Percentiles rank a stretch among this genome's conserved stretches.
phyloP scores from a whole-genome alignment of 768 basidiomycete species.

The Lactarius psammicola region DNA sequence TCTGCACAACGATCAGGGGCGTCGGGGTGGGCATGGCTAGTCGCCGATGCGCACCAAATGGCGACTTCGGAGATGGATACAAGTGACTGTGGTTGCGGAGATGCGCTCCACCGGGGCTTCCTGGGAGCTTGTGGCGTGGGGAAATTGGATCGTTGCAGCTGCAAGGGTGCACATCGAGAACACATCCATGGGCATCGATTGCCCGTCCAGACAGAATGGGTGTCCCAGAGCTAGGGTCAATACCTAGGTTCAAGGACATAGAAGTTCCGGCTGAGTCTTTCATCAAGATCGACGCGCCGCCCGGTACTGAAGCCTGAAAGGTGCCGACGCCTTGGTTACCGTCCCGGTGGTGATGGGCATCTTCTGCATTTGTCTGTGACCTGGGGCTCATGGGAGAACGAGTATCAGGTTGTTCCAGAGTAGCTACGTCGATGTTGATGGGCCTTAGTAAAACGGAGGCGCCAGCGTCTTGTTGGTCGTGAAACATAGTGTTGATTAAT shows the following conservation, averaged over 20 bases:
- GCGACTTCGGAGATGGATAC: slow-evolving; percentile 4
- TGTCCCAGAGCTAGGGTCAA: slow-evolving; percentile 18
- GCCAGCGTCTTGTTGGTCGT: background rate
- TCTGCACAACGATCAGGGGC: slow-evolving; percentile 15
- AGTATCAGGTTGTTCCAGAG: background rate
- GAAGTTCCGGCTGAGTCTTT: slow-evolving; percentile 12
- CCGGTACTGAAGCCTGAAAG: slow-evolving; percentile 7
- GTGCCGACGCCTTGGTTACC: background rate
- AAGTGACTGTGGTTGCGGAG: background rate
- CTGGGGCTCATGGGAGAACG: background rate
- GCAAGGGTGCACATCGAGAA: slow-evolving; percentile 20
- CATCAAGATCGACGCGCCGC: slow-evolving; percentile 18
- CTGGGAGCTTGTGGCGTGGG: slow-evolving; percentile 4
- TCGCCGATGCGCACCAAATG: background rate
- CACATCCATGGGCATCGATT: slow-evolving; percentile 8
- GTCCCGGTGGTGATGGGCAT: background rate
- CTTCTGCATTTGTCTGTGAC: background rate
- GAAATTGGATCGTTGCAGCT: slow-evolving; percentile 13
- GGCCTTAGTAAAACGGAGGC: background rate
- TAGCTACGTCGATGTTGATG: background rate
- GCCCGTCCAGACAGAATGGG: slow-evolving; percentile 22
- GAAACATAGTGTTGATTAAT: slow-evolving; percentile 7
- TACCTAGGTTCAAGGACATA: slow-evolving; percentile 20
- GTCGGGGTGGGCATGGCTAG: slow-evolving; percentile 5
- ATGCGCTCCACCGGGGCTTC: background rate